A percentile compares a stretch with the other conserved stretches of the same genome.
Evolutionary conservation across 257 asterid species (phyloP).

Genomic region (Nicotiana noctiflora): DNA sequence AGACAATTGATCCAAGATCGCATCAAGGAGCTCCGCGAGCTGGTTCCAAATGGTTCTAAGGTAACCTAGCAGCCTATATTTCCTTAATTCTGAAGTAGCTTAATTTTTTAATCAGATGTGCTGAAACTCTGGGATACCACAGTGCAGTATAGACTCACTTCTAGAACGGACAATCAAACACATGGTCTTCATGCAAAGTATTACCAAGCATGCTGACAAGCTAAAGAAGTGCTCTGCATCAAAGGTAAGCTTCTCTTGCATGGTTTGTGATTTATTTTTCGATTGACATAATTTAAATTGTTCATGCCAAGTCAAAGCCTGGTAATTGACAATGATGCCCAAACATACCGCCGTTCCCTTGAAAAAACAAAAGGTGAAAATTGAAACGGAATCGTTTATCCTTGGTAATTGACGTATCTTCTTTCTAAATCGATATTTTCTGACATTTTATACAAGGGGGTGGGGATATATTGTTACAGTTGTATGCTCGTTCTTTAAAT

Average conservation of each 20-base stretch:
- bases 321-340: neutral
- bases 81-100: slow-evolving; percentile 4
- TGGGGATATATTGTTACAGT: neutral
- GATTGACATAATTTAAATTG: neutral
- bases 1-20: slow-evolving; percentile 98
- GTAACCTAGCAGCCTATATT: slow-evolving; percentile 26
- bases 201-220: slow-evolving; percentile 80
- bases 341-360: neutral
- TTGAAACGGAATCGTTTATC: neutral
- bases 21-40: slow-evolving; percentile 86
- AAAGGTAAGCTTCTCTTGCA: slow-evolving; percentile 39
- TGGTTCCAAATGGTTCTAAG: slow-evolving; percentile 88
- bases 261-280: neutral
- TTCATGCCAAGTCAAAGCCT: neutral
- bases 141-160: slow-evolving; percentile 98
- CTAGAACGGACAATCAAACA: slow-evolving; percentile 84
- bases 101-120: slow-evolving; percentile 4
- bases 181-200: slow-evolving; percentile 83
- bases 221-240: slow-evolving; percentile 63
- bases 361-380: neutral
- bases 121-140: slow-evolving; percentile 44
- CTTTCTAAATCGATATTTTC: neutral
- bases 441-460: neutral
- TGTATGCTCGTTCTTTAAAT: neutral
- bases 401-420: neutral